Conservation (phyloP, 2,329 filamentous ascomycete genomes). For the Chrysosporium keratinophilum region DNA sequence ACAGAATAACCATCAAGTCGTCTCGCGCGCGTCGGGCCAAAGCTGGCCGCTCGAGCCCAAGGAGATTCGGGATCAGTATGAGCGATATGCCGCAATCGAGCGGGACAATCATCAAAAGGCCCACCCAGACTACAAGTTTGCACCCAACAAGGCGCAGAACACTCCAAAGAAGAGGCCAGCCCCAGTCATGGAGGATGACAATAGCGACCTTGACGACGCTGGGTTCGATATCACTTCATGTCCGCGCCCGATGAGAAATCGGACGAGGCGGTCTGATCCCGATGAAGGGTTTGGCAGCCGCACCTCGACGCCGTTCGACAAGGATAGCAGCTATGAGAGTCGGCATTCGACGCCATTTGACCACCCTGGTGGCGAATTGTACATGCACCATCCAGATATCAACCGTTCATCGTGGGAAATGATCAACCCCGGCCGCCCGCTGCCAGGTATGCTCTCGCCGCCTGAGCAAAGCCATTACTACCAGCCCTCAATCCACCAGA, state of each 20-base stretch:
- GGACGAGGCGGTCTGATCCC: constrained; percentile 22
- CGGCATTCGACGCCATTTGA: constrained; percentile 15
- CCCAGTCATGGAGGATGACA: constrained; percentile 31
- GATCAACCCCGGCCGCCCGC: constrained; percentile 41
- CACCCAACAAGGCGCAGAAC: constrained; percentile 58
- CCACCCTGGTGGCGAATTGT: constrained; percentile 11
- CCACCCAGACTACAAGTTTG: constrained; percentile 89
- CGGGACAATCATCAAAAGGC: constrained; percentile 73
- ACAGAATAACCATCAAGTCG: constrained; percentile 86
- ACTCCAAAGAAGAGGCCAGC: constrained; percentile 41
- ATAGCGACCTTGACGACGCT: constrained; percentile 33
- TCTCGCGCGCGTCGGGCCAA: constrained; percentile 74
- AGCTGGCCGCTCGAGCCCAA: constrained; percentile 76
- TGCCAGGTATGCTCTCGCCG: constrained; percentile 39
- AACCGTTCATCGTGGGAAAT: constrained; percentile 43
- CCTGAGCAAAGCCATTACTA: constrained; percentile 43
- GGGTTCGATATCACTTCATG: constrained; percentile 18
- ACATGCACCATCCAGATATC: constrained; percentile 12
- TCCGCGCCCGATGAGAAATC: constrained; percentile 19
- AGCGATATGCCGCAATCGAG: constrained; percentile 67
- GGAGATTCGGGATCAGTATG: constrained; percentile 64
- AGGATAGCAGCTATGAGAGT: constrained; percentile 16
- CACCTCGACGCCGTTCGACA: constrained; percentile 29
- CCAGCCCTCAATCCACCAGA: constrained; percentile 40
- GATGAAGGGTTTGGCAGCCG: constrained; percentile 26